Percentiles rank a stretch among this genome's conserved stretches.
These are phyloP conservation scores for Pseudoscleropodium purum DNA, from an alignment of 225 moss, liverwort and hornwort genomes.

Conservation along the genomic window DNA sequence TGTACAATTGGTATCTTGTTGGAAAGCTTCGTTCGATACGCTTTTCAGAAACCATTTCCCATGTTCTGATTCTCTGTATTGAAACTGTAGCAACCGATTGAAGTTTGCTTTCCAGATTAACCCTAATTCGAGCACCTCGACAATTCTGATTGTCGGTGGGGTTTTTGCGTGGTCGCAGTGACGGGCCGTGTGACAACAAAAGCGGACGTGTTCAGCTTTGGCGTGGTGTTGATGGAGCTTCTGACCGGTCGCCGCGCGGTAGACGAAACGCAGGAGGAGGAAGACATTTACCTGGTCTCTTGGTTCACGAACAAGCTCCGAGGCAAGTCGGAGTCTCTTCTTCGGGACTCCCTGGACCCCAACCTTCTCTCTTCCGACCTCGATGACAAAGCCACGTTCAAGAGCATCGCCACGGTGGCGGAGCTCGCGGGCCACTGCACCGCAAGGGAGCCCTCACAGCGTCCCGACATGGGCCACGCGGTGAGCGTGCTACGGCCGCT, in stretches of 20 bases:
- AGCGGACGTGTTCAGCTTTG: conserved; percentile 58
- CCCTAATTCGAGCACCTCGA: background rate
- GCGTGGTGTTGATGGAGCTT: conserved; percentile 59
- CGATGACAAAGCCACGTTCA: conserved; percentile 13
- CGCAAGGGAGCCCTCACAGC: conserved; percentile 65
- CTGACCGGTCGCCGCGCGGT: conserved; percentile 45
- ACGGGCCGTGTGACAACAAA: conserved; percentile 63
- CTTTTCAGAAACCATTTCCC: background rate
- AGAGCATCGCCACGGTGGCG: conserved; percentile 42
- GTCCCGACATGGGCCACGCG: conserved; percentile 92
- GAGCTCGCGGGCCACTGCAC: conserved; percentile 93
- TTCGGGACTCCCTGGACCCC: conserved; percentile 27
- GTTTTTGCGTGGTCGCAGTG: background rate
- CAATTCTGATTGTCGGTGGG: background rate
- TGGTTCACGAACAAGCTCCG: conserved; percentile 38
- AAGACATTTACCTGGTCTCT: conserved; percentile 43
- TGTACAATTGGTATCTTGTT: background rate
- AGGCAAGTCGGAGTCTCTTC: background rate
- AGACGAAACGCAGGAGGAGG: conserved; percentile 42
- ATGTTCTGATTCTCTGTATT: background rate
- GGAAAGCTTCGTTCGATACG: background rate
- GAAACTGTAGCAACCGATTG: background rate
- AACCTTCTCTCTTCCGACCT: conserved; percentile 21
- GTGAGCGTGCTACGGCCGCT: conserved; percentile 72
- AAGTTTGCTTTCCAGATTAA: background rate